A percentile compares a stretch with the other conserved stretches of the same genome.
phyloP scores from a whole-genome alignment of 257 asterid genomes.

The Hygrophila difformis region DNA sequence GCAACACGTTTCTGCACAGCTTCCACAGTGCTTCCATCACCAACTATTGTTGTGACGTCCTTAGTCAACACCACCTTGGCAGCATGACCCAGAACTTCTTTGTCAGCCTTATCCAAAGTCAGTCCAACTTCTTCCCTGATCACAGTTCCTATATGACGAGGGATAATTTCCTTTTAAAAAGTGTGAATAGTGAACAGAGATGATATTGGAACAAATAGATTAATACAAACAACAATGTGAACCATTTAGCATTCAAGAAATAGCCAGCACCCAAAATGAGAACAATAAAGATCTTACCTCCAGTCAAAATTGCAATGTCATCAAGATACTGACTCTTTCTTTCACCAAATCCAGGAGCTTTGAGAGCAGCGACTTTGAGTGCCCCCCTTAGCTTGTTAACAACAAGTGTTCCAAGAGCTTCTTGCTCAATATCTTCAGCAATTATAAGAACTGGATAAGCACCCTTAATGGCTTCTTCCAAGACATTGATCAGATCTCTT shows the following conservation, averaged over 20 bases:
- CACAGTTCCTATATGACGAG: slow-evolving; percentile 46
- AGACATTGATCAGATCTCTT: slow-evolving; percentile 63
- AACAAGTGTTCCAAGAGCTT: slow-evolving; percentile 91
- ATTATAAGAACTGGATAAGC: slow-evolving; percentile 72
- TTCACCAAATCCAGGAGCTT: slow-evolving; percentile 99
- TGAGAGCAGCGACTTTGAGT: slow-evolving; percentile 85
- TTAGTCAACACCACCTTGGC: slow-evolving; percentile 65
- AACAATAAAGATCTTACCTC: slow-evolving; percentile 41
- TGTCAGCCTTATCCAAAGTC: slow-evolving; percentile 58
- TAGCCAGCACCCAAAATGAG: not conserved
- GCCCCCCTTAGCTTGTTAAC: slow-evolving; percentile 95
- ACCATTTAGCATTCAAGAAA: not conserved
- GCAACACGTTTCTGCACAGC: slow-evolving; percentile 56
- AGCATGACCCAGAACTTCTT: slow-evolving; percentile 56
- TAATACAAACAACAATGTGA: not conserved
- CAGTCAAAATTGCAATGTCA: slow-evolving; percentile 86
- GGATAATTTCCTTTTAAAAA: not conserved
- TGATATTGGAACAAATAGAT: not conserved
- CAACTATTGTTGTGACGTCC: slow-evolving; percentile 64
- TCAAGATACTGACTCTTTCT: slow-evolving; percentile 96
- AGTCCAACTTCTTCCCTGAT: slow-evolving; percentile 66
- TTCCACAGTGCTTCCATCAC: slow-evolving; percentile 75
- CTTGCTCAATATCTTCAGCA: slow-evolving; percentile 98
- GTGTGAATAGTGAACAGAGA: not conserved
- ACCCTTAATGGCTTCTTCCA: slow-evolving; percentile 94